Evolutionary conservation across 2,329 filamentous ascomycete genomes (phyloP).

Genomic region (Colletotrichum sp.): DNA sequence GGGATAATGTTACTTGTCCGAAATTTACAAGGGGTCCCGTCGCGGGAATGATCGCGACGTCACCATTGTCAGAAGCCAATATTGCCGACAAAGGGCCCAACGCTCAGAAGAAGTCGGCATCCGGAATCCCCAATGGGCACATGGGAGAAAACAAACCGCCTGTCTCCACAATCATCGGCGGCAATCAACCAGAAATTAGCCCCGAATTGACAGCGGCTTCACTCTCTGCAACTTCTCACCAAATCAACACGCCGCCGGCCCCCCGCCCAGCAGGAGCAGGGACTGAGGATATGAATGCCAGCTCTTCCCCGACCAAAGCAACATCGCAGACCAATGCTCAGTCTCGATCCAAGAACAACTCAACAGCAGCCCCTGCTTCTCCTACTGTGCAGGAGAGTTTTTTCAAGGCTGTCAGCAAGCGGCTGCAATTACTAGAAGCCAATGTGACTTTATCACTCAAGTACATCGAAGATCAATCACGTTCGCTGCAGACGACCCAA

Average conservation of each 20-base stretch:
- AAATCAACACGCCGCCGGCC: background rate
- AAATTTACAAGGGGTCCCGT: background rate
- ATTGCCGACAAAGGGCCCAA: background rate
- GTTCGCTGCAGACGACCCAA: constrained; percentile 86
- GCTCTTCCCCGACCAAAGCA: constrained; percentile 28
- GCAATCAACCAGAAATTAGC: background rate
- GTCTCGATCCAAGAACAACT: constrained; percentile 41
- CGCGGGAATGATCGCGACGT: background rate
- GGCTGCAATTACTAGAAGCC: constrained; percentile 86
- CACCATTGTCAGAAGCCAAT: background rate
- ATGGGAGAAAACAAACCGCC: background rate
- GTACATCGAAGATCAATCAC: constrained; percentile 96
- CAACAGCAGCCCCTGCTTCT: constrained; percentile 54
- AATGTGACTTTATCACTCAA: constrained; percentile 93
- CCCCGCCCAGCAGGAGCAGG: background rate
- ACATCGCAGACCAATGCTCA: constrained; percentile 30
- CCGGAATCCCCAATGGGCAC: background rate
- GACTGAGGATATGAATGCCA: background rate
- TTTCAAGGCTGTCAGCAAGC: constrained; percentile 95
- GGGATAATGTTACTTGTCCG: background rate
- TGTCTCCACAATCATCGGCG: background rate
- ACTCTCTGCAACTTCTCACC: background rate
- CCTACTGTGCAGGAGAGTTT: constrained; percentile 96
- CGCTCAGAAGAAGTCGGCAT: background rate
- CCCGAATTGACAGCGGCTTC: background rate